Conservation (phyloP, 2,329 filamentous ascomycete species). For the Penicillium decumbens region DNA sequence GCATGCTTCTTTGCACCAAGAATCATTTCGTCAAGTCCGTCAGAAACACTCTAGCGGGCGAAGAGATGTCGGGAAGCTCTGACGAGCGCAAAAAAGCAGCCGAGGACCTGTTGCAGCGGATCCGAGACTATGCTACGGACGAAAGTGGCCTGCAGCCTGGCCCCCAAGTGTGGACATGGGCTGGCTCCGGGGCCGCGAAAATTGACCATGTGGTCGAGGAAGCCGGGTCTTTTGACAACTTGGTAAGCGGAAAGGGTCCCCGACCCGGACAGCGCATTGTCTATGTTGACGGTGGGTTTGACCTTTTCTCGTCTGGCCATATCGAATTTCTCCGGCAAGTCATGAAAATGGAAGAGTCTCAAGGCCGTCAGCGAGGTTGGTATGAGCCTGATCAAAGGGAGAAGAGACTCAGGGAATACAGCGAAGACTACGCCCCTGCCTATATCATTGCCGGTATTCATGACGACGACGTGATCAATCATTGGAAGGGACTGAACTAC, state of each 20-base stretch:
- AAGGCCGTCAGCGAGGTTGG: slow-evolving; percentile 68
- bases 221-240: slow-evolving; percentile 59
- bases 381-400: slow-evolving; percentile 61
- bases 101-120: slow-evolving; percentile 67
- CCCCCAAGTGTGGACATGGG: slow-evolving; percentile 82
- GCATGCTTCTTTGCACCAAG: slow-evolving; percentile 94
- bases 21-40: slow-evolving; percentile 87
- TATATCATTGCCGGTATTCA: slow-evolving; percentile 93
- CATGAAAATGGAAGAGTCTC: slow-evolving; percentile 64
- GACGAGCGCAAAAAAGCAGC: slow-evolving; percentile 63
- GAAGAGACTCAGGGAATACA: slow-evolving; percentile 58
- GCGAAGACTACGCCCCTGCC: slow-evolving; percentile 71
- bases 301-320: slow-evolving; percentile 93
- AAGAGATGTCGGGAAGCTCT: slow-evolving; percentile 65
- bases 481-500: slow-evolving; percentile 96
- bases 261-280: slow-evolving; percentile 76
- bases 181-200: slow-evolving; percentile 38
- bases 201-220: slow-evolving; percentile 49
- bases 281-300: slow-evolving; percentile 95
- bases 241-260: slow-evolving; percentile 68
- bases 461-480: slow-evolving; percentile 90
- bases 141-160: slow-evolving; percentile 73
- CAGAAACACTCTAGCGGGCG: slow-evolving; percentile 61
- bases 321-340: slow-evolving; percentile 89
- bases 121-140: slow-evolving; percentile 83